Base-by-base conservation (phyloP, 192 early-diverging fungal species). In the Coemansia sp. region DNA sequence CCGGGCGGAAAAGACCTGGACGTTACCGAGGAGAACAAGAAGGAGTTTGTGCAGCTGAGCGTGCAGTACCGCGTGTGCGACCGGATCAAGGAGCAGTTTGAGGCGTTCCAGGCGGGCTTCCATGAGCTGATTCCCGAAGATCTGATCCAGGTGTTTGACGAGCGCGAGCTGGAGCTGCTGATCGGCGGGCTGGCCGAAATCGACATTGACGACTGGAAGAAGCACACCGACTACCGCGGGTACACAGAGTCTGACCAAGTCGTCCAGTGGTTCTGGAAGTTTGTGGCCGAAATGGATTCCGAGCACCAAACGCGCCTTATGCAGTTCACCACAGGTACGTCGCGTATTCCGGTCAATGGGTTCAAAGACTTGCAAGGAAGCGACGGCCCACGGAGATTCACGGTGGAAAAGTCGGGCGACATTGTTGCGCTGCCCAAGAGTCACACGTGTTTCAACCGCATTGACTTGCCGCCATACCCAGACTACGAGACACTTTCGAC, bases 121-220 rank as follows among this genome's bases (percentile, higher is more conserved):
- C 87, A 94, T 72, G 92, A 98, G 78, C 74, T 98, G 38, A 92
- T 98, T 38, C 96, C 95, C n/a, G 87, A 90, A 67, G 96, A 98
- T 17, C 81, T 97, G 54, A 89, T 98, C 52, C 87, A 89, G 35
- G 95, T 98, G 24, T 98, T 98, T 85, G 95, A 98, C 64, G 95
- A 97, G 73, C 90, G 94, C 60, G 96, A 98, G 84, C 83, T 98
- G 54, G 96, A 98, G 90, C 82, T 98, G 48, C 85, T 98, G 25
- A 96, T 98, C 82, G 94, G 96, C 22, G 96, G 96, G 59, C 88
- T 98, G 66, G 91, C 91, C 29, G 95, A 98, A 61, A 93, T 98
- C 61, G 94, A 98, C 79, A 83, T 95, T 5, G 95, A 96, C 45
- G 96, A 98, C 82, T 98, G 96, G 96, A 94, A 93, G 86, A 98